Evolutionary conservation across 169 alveolate genomes (phyloP), one percentile per base, ranked within the genome.

Genomic region (Cryptosporidium felis): DNA sequence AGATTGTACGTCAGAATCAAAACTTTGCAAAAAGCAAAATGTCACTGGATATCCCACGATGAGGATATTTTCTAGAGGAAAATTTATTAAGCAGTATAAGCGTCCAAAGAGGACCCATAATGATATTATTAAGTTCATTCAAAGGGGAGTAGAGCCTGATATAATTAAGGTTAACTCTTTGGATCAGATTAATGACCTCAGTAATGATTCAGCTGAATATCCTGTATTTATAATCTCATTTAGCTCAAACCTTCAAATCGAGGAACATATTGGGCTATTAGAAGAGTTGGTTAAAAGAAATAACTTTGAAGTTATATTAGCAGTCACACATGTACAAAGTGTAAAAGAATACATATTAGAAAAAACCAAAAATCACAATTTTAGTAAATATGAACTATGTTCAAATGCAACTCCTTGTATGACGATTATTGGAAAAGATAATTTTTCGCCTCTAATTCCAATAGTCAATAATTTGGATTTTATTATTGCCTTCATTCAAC

Each of bases 1-100:
- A 2, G 96, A 93, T 61, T 91, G 94, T 30, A 92, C 95, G 12
- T 82, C 82, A 5, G 89, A 93, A 59, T 58, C 89, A 16, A 80
- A 82, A 49, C 36, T 92, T 56, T 93, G 94, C 26, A 88, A 82
- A 42, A 67, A 89, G 28, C 74, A 82, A 62, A 82, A 82, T 18
- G 61, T 74, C 16, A n/a, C n/a, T 36, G 74, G 74, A 14, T 74
- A 74, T 18, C 85, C 85, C 18, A 74, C 85, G 21, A 34, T 74
- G 53, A 74, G 67, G 28, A 40, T 74, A 12, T 74, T 23, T 53
- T 51, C 32, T 3, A 74, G 38, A 9, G 85, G 67, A 21, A 36
- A 49, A 36, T 74, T 49, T 10, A 38, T 74, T n/a, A 49, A 56
- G 16, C 56, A 74, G 26, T 74, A 74, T 49, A 56, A 74, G 32